phyloP scores from a whole-genome alignment of 768 basidiomycete genomes.

The Mycena vulgaris region DNA sequence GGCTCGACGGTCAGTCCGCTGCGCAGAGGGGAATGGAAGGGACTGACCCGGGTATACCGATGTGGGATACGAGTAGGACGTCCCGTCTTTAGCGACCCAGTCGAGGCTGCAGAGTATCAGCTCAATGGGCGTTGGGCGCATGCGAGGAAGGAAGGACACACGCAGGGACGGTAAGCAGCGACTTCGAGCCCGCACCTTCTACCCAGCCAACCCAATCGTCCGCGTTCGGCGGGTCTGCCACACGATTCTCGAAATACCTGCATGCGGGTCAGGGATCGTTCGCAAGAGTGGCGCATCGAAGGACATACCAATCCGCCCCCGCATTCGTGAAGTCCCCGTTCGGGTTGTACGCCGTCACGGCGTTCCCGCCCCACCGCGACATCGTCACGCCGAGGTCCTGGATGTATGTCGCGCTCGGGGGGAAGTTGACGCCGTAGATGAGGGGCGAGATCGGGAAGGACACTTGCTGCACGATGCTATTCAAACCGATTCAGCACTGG shows the following conservation, averaged over 20 bases:
- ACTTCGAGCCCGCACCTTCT: constrained; percentile 57
- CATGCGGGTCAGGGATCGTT: too few relatives aligned
- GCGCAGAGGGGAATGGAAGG: background rate
- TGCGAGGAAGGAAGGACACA: constrained; percentile 46
- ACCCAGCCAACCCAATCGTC: constrained; percentile 69
- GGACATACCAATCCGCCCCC: constrained; percentile 65
- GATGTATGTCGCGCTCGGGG: constrained; percentile 62
- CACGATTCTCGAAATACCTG: constrained; percentile 69
- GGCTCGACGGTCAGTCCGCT: background rate
- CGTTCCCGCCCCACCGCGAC: constrained; percentile 70
- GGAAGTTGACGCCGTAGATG: constrained; percentile 72
- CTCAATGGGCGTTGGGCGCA: too few relatives aligned
- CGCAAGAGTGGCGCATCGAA: constrained; percentile 57
- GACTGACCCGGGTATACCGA: constrained; percentile 59
- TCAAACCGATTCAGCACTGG: background rate
- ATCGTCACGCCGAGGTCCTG: constrained; percentile 64
- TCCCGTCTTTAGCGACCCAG: constrained; percentile 69
- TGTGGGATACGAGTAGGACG: constrained; percentile 67
- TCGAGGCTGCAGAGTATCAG: constrained; percentile 56
- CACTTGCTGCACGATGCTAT: constrained; percentile 55
- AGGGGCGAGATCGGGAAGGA: constrained; percentile 60
- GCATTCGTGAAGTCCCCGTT: constrained; percentile 67
- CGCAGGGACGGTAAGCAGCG: constrained; percentile 66
- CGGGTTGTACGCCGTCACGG: constrained; percentile 70
- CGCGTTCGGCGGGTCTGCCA: constrained; percentile 54